These are phyloP conservation scores for Alternaria sp. DNA, from an alignment of 2,329 filamentous ascomycete species.

Conservation along the genomic window DNA sequence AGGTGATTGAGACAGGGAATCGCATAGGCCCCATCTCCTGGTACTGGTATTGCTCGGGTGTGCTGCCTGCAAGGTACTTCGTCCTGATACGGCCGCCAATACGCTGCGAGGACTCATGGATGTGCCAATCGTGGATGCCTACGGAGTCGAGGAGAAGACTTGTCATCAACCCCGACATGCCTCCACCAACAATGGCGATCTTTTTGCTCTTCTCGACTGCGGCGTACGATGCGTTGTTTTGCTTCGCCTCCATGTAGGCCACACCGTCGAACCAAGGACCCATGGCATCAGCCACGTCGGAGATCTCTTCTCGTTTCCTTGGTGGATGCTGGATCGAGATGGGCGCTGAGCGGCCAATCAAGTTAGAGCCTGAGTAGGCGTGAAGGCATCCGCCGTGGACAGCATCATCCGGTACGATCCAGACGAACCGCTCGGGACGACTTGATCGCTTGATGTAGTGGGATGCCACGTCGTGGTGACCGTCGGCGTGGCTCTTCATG, in stretches of 20 bases:
- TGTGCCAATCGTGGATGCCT: conserved; percentile 66
- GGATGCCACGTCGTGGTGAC: conserved; percentile 54
- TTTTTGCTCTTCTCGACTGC: conserved; percentile 62
- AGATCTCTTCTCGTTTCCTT: conserved; percentile 47
- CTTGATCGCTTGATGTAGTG: conserved; percentile 42
- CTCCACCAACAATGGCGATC: conserved; percentile 69
- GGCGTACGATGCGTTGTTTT: conserved; percentile 61
- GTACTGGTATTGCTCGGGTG: conserved; percentile 68
- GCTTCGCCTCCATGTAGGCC: conserved; percentile 61
- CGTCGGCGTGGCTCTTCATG: conserved; percentile 41
- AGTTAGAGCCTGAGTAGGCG: conserved; percentile 49
- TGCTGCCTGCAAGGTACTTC: conserved; percentile 65
- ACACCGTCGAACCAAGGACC: conserved; percentile 73
- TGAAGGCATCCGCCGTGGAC: conserved; percentile 52
- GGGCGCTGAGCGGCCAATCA: conserved; percentile 53
- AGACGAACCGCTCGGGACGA: conserved; percentile 56
- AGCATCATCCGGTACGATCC: conserved; percentile 54
- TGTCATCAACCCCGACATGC: conserved; percentile 71
- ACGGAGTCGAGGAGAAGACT: conserved; percentile 55
- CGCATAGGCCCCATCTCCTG: conserved; percentile 73
- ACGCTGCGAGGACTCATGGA: conserved; percentile 66
- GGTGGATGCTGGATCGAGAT: conserved; percentile 48
- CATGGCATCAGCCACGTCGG: conserved; percentile 60
- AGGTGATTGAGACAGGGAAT: conserved; percentile 61
- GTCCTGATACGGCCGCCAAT: conserved; percentile 71